Conservation (phyloP, 768 basidiomycete genomes). For the Tulasnella sp. region DNA sequence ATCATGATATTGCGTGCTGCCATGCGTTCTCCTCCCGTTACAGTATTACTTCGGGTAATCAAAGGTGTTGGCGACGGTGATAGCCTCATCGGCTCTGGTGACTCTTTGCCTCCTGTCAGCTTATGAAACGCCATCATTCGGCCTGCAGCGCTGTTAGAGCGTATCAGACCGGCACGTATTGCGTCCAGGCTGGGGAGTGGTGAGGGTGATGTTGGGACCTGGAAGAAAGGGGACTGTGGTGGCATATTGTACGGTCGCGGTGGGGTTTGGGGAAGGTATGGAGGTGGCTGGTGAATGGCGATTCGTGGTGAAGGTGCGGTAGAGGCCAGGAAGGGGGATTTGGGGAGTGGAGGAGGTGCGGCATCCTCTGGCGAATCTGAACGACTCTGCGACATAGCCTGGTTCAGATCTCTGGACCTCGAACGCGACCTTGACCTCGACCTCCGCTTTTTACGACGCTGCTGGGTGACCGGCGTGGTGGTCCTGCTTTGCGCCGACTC, state of each 20-base stretch:
- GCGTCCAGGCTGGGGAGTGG: constrained; percentile 36
- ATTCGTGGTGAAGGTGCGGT: constrained; percentile 9
- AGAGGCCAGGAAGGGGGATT: constrained; percentile 13
- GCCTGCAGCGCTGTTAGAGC: constrained; percentile 83
- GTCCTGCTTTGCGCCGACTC: constrained; percentile 5
- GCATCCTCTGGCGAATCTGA: constrained; percentile 8
- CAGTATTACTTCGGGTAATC: constrained; percentile 59
- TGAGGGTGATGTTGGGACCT: constrained; percentile 28
- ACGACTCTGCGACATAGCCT: background rate
- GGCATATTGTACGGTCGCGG: constrained; percentile 14
- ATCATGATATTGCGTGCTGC: constrained; percentile 34
- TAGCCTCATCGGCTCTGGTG: constrained; percentile 28
- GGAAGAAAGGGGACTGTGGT: constrained; percentile 25
- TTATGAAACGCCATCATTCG: constrained; percentile 72
- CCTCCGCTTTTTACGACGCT: background rate
- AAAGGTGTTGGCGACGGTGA: constrained; percentile 38
- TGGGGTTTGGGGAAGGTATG: background rate
- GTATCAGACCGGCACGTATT: constrained; percentile 41
- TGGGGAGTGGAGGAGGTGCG: background rate
- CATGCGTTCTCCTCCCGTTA: constrained; percentile 52
- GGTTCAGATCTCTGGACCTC: constrained; percentile 5
- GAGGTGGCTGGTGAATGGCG: background rate
- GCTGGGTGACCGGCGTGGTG: background rate
- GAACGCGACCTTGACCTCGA: constrained; percentile 12
- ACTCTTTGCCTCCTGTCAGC: constrained; percentile 59